Percentiles rank a stretch among this genome's conserved stretches.
Evolutionary conservation across 73 alveolate species (phyloP).

Genomic region (Tetrahymena malaccensis): DNA sequence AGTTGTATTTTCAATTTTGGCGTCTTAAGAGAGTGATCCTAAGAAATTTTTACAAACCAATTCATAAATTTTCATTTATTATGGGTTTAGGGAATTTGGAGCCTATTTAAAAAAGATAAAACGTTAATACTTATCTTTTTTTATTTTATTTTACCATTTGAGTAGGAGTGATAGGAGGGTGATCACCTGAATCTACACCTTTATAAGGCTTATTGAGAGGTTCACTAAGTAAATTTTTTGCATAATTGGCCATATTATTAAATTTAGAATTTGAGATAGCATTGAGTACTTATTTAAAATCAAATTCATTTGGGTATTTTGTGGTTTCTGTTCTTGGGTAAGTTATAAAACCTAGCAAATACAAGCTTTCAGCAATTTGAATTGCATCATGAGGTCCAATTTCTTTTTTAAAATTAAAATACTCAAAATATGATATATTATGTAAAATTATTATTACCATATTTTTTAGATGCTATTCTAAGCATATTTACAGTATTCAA

Average conservation of each 20-base stretch:
- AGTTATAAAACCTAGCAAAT: slow-evolving; percentile 92
- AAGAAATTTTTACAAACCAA: slow-evolving; percentile 89
- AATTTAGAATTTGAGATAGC: slow-evolving; percentile 30
- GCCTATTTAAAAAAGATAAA: not conserved
- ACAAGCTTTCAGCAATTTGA: slow-evolving; percentile 94
- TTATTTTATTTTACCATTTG: slow-evolving; percentile 65
- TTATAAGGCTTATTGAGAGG: slow-evolving; percentile 48
- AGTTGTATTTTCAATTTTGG: slow-evolving; percentile 72
- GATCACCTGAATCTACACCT: slow-evolving; percentile 97
- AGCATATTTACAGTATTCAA: slow-evolving; percentile 90
- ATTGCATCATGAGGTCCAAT: slow-evolving; percentile 46
- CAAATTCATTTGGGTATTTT: slow-evolving; percentile 72
- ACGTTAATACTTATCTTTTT: not conserved
- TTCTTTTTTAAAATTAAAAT: not conserved
- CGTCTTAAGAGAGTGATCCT: slow-evolving; percentile 92
- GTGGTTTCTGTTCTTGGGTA: slow-evolving; percentile 99
- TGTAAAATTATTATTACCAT: too few relatives aligned
- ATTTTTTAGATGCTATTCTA: slow-evolving; percentile 60
- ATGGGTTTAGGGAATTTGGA: slow-evolving; percentile 57
- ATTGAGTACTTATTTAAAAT: slow-evolving; percentile 64
- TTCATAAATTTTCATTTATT: slow-evolving; percentile 44
- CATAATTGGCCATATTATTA: not conserved
- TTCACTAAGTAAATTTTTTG: not conserved
- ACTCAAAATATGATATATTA: not conserved
- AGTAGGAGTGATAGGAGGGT: slow-evolving; percentile 99